Evolutionary conservation across 2,329 filamentous ascomycete genomes (phyloP).

Genomic region (Talaromyces sp.): DNA sequence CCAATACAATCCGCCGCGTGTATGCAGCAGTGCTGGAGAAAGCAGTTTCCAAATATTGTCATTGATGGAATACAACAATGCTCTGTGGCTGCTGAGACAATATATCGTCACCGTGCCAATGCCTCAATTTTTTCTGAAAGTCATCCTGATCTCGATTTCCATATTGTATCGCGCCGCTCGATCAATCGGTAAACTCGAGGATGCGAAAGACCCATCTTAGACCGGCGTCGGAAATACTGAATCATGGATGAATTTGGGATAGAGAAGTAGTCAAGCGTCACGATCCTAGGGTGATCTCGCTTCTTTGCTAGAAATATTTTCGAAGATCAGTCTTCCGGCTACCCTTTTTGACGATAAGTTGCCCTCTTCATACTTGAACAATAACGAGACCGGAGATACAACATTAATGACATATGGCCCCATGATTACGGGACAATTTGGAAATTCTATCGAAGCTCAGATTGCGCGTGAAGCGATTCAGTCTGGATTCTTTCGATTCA

Average conservation of each 20-base stretch:
- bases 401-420: background rate
- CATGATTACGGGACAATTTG: background rate
- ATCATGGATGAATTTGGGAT: background rate
- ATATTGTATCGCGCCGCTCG: slow-evolving; percentile 4
- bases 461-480: background rate
- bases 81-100: background rate
- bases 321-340: background rate
- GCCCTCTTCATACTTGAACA: background rate
- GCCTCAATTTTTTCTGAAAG: background rate
- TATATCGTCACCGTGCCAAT: background rate
- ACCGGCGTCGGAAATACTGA: background rate
- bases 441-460: background rate
- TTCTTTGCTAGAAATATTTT: background rate
- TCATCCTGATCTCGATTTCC: background rate
- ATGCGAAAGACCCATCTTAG: slow-evolving; percentile 5
- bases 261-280: background rate
- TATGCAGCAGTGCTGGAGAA: background rate
- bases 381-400: background rate
- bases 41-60: background rate
- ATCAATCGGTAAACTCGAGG: slow-evolving; percentile 1
- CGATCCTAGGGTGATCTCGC: background rate
- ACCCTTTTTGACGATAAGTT: background rate
- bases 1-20: background rate
- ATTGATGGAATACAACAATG: background rate
- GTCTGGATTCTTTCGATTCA: background rate